Base-by-base conservation (phyloP, 331 rosid species). In the Malus hybrid region DNA sequence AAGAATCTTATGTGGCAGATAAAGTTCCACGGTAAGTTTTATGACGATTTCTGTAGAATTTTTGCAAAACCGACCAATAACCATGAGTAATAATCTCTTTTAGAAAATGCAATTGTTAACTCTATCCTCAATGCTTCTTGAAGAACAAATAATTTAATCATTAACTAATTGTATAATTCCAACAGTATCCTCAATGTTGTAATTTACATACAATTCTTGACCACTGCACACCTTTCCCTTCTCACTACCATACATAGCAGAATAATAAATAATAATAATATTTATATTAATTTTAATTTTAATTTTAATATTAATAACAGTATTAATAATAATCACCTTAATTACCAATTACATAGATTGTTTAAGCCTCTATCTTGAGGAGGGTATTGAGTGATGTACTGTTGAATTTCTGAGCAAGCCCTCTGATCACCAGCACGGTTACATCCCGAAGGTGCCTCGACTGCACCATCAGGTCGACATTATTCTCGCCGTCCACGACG, bases 311-410 rank as follows among this genome's bases (percentile, higher is more conserved):
- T 36, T 39, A 36, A 36, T 36, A 36, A 36, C 44, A 36, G 44
- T 18, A 52, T 52, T 52, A 19, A 16, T 15, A 52, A 14, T 52
- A 19, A 52, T 36, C 56, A 63, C 67, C 36, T 71, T 69, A 32
- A 69, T 61, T 27, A 31, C 46, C 50, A 44, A 44, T 44, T 44
- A 11, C 50, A 11, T 44, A 44, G 14, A 1, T 44, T 44, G 3
- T 44, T 80, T 67, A 94, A 60, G 99, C 75, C 52, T 92, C 99
- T 52, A 94, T 94, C 80, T 92, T 94, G 78, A 94, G 99, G 73
- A 94, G 97, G 52, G 97, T 86, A 80, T 94, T 94, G 81, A 94
- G 97, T 56, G 99, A 92, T 75, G 99, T 94, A 75, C 99, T 94
- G 52, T 94, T 94, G 77, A 92, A 94, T 81, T 96, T 83, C 79